A percentile compares a stretch with the other conserved stretches of the same genome.
Evolutionary conservation across 2,329 filamentous ascomycete genomes (phyloP).

Genomic region (Chlorencoelia australis): DNA sequence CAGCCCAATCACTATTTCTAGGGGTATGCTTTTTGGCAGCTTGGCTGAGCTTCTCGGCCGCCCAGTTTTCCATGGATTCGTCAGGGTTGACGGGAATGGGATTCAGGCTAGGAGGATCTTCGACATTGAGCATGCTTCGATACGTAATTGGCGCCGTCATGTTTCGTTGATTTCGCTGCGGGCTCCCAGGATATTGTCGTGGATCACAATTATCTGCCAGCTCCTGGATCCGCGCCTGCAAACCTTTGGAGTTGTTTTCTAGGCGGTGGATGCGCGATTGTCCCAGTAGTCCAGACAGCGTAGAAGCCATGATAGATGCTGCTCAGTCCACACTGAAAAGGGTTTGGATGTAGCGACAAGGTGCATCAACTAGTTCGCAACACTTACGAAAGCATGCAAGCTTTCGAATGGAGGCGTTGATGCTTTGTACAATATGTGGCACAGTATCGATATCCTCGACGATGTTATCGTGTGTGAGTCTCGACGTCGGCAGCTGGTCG

Average conservation of each 20-base stretch:
- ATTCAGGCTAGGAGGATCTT: constrained; percentile 33
- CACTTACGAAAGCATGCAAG: not conserved
- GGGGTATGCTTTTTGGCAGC: constrained; percentile 19
- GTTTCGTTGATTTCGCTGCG: constrained; percentile 17
- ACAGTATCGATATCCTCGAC: no score
- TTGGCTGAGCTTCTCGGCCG: constrained; percentile 17
- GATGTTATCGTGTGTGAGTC: no score
- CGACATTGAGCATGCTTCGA: constrained; percentile 45
- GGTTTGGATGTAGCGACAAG: constrained; percentile 2
- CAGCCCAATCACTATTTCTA: constrained; percentile 23
- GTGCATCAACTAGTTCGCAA: not conserved
- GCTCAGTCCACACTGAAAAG: not conserved
- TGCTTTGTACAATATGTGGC: no score
- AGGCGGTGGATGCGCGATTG: constrained; percentile 14
- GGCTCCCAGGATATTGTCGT: constrained; percentile 17
- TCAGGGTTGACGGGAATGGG: constrained; percentile 14
- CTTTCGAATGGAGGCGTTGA: no score
- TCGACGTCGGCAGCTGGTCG: not conserved
- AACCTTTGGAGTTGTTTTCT: constrained; percentile 12
- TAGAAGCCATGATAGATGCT: constrained; percentile 13
- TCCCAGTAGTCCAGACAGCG: constrained; percentile 12
- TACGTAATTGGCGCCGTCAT: constrained; percentile 29
- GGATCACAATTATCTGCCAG: constrained; percentile 3
- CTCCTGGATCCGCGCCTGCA: constrained; percentile 8
- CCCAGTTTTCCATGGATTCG: constrained; percentile 24